Evolutionary conservation across 306 rosid species (phyloP), one percentile per base, ranked within the genome.

Genomic region (Corylus americana): DNA sequence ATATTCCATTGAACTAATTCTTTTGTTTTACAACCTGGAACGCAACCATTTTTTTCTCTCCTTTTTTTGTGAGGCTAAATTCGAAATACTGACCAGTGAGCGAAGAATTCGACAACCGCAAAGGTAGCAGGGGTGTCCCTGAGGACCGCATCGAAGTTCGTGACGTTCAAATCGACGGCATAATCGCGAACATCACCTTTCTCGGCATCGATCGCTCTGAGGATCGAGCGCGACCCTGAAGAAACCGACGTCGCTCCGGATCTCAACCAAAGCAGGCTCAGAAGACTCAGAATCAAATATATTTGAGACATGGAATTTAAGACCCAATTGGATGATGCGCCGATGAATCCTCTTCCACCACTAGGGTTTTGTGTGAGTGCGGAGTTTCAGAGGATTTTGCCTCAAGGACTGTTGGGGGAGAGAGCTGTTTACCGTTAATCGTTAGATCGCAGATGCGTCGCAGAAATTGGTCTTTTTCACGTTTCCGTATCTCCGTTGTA

Each of bases 21-120:
- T 49, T 12, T 49, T 49, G 16, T 59, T 59, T 59, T 59, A 25
- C 37, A 22, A 25, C 37, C 22, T 25, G 58, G 2, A 59, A 22
- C 8, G 12, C 66, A 12, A 25, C 13, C 66, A 59, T 1, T 25
- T 59, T 58, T n/a, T n/a, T 25, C 3, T 59, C 0, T 25, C 25
- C 1, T 59, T 3, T 25, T 9, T 25, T 25, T 9, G 5, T 59
- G 12, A 2, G 3, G 11, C 11, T 49, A 49, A 49, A 8, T 22
- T 20, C 27, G 12, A 59, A 25, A 59, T 18, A 87, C 94, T 88
- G 47, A 96, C 99, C 99, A 96, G 78, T 89, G 80, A 42, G 99
- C 98, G 68, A 88, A 93, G 87, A 96, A 96, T 70, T 96, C 93
- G 51, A 96, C 99, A 45, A 96, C 64, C 55, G 96, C 97, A 47